These are phyloP conservation scores for Pistacia vera DNA, from an alignment of 345 rosid genomes.

Conservation along the genomic window DNA sequence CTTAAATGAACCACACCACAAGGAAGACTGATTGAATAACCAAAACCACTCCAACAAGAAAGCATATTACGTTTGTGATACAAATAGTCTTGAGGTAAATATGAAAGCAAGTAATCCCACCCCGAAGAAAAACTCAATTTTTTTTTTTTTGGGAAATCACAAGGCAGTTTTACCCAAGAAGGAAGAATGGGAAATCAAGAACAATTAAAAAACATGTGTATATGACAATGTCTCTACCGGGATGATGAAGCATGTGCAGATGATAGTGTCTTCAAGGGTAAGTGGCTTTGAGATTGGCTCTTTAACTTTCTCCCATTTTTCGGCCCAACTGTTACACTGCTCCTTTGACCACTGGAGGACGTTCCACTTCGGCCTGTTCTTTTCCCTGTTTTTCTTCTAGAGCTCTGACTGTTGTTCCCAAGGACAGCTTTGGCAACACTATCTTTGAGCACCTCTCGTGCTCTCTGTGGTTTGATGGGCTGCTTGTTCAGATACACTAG, in stretches of 20 bases:
- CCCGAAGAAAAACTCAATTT: background rate
- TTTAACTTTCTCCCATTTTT: slow-evolving; percentile 41
- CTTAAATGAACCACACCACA: background rate
- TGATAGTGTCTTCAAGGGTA: slow-evolving; percentile 23
- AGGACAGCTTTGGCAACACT: slow-evolving; percentile 84
- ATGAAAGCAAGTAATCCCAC: background rate
- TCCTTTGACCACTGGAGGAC: slow-evolving; percentile 31
- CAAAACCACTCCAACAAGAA: slow-evolving; percentile 9
- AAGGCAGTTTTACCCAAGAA: background rate
- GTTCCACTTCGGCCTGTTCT: slow-evolving; percentile 39
- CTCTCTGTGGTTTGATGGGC: slow-evolving; percentile 70
- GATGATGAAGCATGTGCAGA: slow-evolving; percentile 34
- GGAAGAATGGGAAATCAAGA: slow-evolving; percentile 1
- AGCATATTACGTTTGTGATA: background rate
- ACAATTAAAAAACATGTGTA: background rate
- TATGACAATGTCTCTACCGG: slow-evolving; percentile 4
- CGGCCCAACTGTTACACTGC: slow-evolving; percentile 21
- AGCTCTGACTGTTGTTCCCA: slow-evolving; percentile 42
- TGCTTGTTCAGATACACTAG: slow-evolving; percentile 85
- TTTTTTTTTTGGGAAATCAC: background rate
- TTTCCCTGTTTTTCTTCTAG: slow-evolving; percentile 40
- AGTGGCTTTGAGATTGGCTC: slow-evolving; percentile 34
- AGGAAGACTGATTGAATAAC: background rate
- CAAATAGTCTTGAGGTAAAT: slow-evolving; percentile 1
- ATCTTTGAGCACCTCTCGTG: slow-evolving; percentile 67